Base-by-base conservation (phyloP, 208 protist genomes). In the Zelonia costaricensis region DNA sequence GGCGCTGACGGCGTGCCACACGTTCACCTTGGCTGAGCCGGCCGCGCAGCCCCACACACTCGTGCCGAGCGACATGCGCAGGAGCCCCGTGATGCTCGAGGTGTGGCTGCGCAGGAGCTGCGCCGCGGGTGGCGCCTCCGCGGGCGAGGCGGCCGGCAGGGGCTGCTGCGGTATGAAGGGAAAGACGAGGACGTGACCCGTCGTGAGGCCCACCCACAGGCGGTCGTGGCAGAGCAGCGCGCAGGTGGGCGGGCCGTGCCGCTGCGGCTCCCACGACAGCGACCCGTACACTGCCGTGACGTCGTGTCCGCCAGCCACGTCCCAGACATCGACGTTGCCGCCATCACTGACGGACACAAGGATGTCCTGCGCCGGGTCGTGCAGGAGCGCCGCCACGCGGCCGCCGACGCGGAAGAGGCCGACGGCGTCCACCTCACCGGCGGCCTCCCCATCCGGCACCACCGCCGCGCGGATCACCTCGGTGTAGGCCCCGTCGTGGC, bases 251-350 rank as follows among this genome's bases (percentile, higher is more conserved):
- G 62, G 43, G 1, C 78, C 78, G 55, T 76, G 63, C 22, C 35
- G 43, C 2, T 52, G 28, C 15, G 25, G 43, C 22, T 64, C 58
- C 55, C 77, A 84, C 3, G 57, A 45, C 1, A 78, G 70, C 22
- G 74, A 63, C 16, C 62, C 64, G 66, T 72, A 85, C 36, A 45
- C 42, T 18, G 62, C 36, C 12, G 84, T 86, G 15, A 66, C 75
- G 45, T 91, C 84, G 2, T 22, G 10, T n/a, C 52, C 69, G 2
- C 22, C 45, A 4, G 25, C 56, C 54, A 61, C 61, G 45, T 80
- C 76, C 84, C 84, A 91, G 35, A 87, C 72, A 39, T 91, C 84
- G 0, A 91, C 72, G 56, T 80, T 65, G 23, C 84, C 84, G 25
- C 52, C 54, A n/a, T 69, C 49, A 20, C 72, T 74, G 36, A 90